Percentiles rank a stretch among this genome's conserved stretches.
Evolutionary conservation across 495 filamentous ascomycete genomes (phyloP).

Genomic region (Polyplosphaeria fusca): DNA sequence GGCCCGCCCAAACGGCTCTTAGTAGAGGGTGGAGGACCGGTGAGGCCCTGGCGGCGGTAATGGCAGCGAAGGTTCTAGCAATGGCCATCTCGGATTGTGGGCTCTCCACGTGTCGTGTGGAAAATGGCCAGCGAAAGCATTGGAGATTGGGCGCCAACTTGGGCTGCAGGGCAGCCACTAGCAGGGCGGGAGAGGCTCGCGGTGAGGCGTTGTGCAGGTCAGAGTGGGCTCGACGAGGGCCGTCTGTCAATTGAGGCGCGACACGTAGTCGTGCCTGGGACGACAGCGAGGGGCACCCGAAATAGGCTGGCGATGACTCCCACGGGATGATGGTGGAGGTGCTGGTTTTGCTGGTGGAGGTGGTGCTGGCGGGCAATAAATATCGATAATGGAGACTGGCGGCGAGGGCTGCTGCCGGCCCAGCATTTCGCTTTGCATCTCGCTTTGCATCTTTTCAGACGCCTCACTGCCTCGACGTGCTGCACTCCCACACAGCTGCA

Average conservation of each 20-base stretch:
- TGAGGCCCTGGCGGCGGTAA: slow-evolving; percentile 2
- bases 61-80: slow-evolving; percentile 20
- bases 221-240: background rate
- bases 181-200: slow-evolving; percentile 8
- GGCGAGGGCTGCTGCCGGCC: slow-evolving; percentile 3
- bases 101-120: slow-evolving; percentile 25
- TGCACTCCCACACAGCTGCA: background rate
- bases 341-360: background rate
- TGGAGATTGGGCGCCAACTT: slow-evolving; percentile 27
- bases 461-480: background rate
- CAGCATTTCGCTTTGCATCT: slow-evolving; percentile 7
- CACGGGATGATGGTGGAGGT: background rate
- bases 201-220: slow-evolving; percentile 4
- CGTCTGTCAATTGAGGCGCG: slow-evolving; percentile 10
- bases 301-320: slow-evolving; percentile 20
- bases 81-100: slow-evolving; percentile 6
- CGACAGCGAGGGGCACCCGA: background rate
- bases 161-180: slow-evolving; percentile 14
- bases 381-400: too few species aligned
- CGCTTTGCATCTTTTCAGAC: background rate
- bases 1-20: too few species aligned
- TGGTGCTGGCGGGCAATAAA: slow-evolving; percentile 15
- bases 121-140: slow-evolving; percentile 10
- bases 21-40: too few species aligned
- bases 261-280: slow-evolving; percentile 13